phyloP scores from a whole-genome alignment of 192 early-diverging fungal species.

The Coemansia sp. region DNA sequence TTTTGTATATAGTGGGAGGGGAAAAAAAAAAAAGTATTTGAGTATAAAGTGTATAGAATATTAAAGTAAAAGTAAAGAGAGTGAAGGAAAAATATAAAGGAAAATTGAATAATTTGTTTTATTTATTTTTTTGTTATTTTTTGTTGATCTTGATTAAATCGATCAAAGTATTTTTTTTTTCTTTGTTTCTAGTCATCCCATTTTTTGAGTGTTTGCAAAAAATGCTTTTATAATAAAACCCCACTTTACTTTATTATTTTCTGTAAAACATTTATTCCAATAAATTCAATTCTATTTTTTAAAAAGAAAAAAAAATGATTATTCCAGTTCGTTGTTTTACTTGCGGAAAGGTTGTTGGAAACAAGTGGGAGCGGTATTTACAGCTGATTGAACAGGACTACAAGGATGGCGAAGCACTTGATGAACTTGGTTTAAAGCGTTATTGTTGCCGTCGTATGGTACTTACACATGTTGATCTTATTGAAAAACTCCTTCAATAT shows the following conservation, averaged over 20 bases:
- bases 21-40: background rate
- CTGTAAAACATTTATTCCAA: background rate
- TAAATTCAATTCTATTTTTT: background rate
- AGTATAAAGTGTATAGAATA: background rate
- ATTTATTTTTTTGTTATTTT: background rate
- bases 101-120: conserved; percentile 1
- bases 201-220: background rate
- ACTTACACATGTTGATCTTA: conserved; percentile 95
- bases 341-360: conserved; percentile 97
- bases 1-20: background rate
- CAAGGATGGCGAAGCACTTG: conserved; percentile 63
- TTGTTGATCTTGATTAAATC: background rate
- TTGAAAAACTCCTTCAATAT: conserved; percentile 97
- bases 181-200: background rate
- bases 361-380: conserved; percentile 95
- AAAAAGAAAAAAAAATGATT: conserved; percentile 69
- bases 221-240: background rate
- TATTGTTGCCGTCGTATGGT: conserved; percentile 99
- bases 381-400: conserved; percentile 68
- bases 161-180: conserved; percentile 2
- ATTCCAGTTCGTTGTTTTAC: conserved; percentile 98
- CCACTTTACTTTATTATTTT: background rate
- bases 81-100: conserved; percentile 1
- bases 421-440: conserved; percentile 70
- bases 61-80: background rate